Evolutionary conservation across 1,284 basidiomycete species (phyloP), one percentile per base, ranked within the genome.

Genomic region (Cystobasidiaceae sp.): DNA sequence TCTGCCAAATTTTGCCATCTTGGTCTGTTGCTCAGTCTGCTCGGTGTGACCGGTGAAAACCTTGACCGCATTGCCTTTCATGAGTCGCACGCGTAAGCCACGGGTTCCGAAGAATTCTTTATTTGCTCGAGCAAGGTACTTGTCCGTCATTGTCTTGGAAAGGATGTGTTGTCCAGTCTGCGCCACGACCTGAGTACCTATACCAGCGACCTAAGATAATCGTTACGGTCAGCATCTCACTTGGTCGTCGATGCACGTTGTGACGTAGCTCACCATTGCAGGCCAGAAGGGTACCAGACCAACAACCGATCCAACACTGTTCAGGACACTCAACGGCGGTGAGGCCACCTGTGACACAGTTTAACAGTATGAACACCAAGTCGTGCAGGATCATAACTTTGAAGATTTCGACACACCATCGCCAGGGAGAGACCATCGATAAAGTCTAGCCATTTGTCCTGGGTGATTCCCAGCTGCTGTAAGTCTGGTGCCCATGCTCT

Each of bases 131-230:
- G 70, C 70, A 33, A 76, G 71, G 56, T 75, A 76, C 23, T 72
- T 72, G 58, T 76, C 75, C 23, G 75, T 74, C n/a, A 76, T 67
- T 8, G 70, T 72, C 56, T 75, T 76, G 45, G 75, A 75, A 9
- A 76, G 64, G 33, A 72, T 55, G 48, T 58, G 73, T 69, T 70
- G 71, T 5, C 66, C 73, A 1, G 67, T 66, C 45, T 74, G 65
- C 0, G 74, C 72, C 69, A 51, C 59, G 33, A 67, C 66, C 59
- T 75, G 72, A 0, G 74, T 69, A n/a, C 65, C 67, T 4, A 61
- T 57, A 9, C 70, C 67, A 3, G 73, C 73, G 15, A 76, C 45
- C 25, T 59, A 51, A 51, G 74, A 75, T n/a, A 73, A 73, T 15
- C 67, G 63, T 41, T 71, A 70, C 60, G 65, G 37, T 68, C 33